These are phyloP conservation scores for Heliamphora exappendiculata DNA, from an alignment of 148 eudicot species.

Conservation along the genomic window DNA sequence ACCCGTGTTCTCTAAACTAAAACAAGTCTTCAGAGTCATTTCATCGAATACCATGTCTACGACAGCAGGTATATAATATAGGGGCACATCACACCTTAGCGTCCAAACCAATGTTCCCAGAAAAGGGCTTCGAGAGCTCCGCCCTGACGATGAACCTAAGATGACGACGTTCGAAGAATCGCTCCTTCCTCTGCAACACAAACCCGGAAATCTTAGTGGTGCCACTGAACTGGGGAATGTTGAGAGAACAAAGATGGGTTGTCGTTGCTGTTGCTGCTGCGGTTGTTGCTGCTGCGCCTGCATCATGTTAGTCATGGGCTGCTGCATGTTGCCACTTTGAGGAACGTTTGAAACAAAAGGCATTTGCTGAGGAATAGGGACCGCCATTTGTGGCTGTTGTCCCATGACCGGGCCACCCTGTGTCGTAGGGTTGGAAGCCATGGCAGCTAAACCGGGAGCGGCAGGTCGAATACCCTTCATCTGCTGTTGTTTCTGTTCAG, in stretches of 20 bases:
- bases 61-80: not conserved
- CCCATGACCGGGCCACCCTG: too few relatives aligned
- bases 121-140: conserved; percentile 43
- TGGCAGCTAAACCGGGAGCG: too few relatives aligned
- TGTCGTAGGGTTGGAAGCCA: too few relatives aligned
- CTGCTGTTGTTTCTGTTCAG: too few relatives aligned
- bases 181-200: conserved; percentile 26
- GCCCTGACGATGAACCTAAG: conserved; percentile 43
- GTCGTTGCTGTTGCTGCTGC: not conserved
- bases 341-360: too few relatives aligned
- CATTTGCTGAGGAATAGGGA: too few relatives aligned
- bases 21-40: not conserved
- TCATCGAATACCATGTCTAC: conserved; percentile 8
- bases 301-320: too few relatives aligned
- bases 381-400: too few relatives aligned
- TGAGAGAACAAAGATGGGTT: conserved; percentile 13
- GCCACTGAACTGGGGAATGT: not conserved
- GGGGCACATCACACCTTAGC: conserved; percentile 38
- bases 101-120: conserved; percentile 53
- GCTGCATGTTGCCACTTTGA: too few relatives aligned
- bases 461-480: too few relatives aligned
- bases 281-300: too few relatives aligned
- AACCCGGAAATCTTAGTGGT: conserved; percentile 14
- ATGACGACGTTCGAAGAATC: conserved; percentile 24
- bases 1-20: not conserved